A percentile compares a stretch with the other conserved stretches of the same genome.
These are phyloP conservation scores for Sinapis alba DNA, from an alignment of 441 rosid species.

Conservation along the genomic window DNA sequence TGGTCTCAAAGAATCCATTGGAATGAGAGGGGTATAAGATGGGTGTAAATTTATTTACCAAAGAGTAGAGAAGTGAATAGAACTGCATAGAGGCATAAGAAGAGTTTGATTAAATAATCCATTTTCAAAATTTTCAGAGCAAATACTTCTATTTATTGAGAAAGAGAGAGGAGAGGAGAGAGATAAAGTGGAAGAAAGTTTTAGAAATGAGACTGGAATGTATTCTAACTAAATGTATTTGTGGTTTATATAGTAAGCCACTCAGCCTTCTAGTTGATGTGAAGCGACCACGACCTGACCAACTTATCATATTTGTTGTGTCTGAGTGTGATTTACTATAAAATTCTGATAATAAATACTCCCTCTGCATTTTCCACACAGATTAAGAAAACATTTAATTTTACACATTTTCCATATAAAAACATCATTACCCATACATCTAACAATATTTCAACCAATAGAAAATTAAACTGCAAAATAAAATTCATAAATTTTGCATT, in stretches of 20 bases:
- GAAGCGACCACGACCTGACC: conserved; percentile 22
- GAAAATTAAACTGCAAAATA: no score
- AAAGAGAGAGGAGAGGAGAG: conserved; percentile 13
- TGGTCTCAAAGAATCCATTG: not conserved
- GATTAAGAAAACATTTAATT: no score
- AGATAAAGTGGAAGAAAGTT: not conserved
- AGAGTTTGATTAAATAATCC: conserved; percentile 30
- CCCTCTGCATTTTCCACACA: no score
- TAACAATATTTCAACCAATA: no score
- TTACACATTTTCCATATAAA: no score
- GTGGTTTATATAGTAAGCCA: conserved; percentile 25
- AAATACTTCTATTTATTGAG: conserved; percentile 2
- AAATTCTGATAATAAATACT: not conserved
- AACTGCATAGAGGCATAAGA: conserved; percentile 25
- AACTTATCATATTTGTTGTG: not conserved
- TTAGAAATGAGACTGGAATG: conserved; percentile 1
- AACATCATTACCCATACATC: no score
- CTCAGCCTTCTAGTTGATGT: conserved; percentile 16
- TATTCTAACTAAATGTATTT: conserved; percentile 12
- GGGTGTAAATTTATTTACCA: conserved; percentile 17
- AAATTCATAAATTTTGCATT: no score
- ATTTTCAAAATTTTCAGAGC: conserved; percentile 34
- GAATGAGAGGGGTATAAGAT: conserved; percentile 1
- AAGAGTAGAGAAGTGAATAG: conserved; percentile 4
- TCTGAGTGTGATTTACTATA: not conserved